These are phyloP conservation scores for Dalechampia spathulata DNA, from an alignment of 441 rosid genomes.

Conservation along the genomic window DNA sequence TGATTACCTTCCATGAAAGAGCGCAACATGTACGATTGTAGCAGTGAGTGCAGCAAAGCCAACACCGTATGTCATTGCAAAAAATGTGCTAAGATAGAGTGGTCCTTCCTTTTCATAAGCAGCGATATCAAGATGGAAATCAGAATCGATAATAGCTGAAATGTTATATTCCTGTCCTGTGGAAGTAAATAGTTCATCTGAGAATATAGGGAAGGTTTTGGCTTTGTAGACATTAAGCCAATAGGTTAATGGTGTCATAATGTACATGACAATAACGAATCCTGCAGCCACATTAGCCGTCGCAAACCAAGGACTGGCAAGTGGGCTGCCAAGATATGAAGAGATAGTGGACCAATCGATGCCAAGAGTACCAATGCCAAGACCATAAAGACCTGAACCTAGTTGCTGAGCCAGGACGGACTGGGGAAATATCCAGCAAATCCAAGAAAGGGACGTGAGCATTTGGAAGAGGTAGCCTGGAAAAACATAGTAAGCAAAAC, in stretches of 20 bases:
- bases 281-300: conserved; percentile 90
- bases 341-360: conserved; percentile 92
- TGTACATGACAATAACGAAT: conserved; percentile 55
- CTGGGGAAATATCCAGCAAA: conserved; percentile 74
- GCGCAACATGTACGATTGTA: conserved; percentile 67
- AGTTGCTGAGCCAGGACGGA: conserved; percentile 79
- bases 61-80: conserved; percentile 80
- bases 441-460: conserved; percentile 84
- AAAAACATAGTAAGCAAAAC: conserved; percentile 80
- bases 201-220: conserved; percentile 78
- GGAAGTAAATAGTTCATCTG: conserved; percentile 60
- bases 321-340: conserved; percentile 90
- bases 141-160: conserved; percentile 53
- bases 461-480: conserved; percentile 81
- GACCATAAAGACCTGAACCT: conserved; percentile 85
- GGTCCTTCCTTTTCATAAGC: conserved; percentile 81
- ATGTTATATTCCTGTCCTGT: conserved; percentile 72
- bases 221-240: conserved; percentile 73
- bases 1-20: conserved; percentile 82
- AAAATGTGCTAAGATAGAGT: conserved; percentile 76
- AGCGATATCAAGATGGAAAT: conserved; percentile 63
- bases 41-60: conserved; percentile 92
- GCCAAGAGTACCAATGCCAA: conserved; percentile 69
- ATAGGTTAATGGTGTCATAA: conserved; percentile 63
- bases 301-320: conserved; percentile 99